Evolutionary conservation across 192 early-diverging fungal genomes (phyloP), one percentile per base, ranked within the genome.

Genomic region (Geranomyces variabilis): DNA sequence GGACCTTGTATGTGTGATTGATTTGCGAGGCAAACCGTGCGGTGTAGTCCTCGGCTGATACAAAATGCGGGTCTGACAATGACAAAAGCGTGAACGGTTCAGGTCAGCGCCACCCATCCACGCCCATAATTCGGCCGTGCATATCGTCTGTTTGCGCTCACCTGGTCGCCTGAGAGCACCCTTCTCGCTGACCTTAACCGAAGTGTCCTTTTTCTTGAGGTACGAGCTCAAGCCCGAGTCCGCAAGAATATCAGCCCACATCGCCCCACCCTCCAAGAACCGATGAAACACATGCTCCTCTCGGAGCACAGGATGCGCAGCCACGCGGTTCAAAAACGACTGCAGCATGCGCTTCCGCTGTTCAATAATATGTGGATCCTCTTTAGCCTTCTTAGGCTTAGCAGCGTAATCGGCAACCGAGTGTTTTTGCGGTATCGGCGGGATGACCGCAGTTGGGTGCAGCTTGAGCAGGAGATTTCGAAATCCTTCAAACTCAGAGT

Each of bases 361-460:
- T 68, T 94, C 93, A 28, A 99, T 93, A 65, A 95, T 92, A 33
- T 85, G 81, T 34, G 90, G 86, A 80, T 99, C 95, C 77, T 98
- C 92, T 77, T 96, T 94, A 47, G 93, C 92, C 67, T 94, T 91
- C 69, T 85, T 90, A 75, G 93, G 94, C 59, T 93, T 81, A 15
- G 89, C 71, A 24, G 78, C 77, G 69, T 83, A 83, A 34, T 73
- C 77, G 26, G 75, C 76, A 79, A 99, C 75, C 22, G 93, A 90
- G 82, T 99, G 96, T 80, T 99, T 99, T 68, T 97, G 95, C 21
- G 97, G 97, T 70, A 99, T 96, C 24, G 97, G 96, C 7, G 96
- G 95, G 12, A 98, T 88, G 57, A 96, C 91, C 47, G 93, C 75
- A 0, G 90, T 93, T 7, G 95, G 95, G 75, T 97, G 93, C 61